Evolutionary conservation across 192 early-diverging fungal species (phyloP).

Genomic region (Backusella parvicylindrica): DNA sequence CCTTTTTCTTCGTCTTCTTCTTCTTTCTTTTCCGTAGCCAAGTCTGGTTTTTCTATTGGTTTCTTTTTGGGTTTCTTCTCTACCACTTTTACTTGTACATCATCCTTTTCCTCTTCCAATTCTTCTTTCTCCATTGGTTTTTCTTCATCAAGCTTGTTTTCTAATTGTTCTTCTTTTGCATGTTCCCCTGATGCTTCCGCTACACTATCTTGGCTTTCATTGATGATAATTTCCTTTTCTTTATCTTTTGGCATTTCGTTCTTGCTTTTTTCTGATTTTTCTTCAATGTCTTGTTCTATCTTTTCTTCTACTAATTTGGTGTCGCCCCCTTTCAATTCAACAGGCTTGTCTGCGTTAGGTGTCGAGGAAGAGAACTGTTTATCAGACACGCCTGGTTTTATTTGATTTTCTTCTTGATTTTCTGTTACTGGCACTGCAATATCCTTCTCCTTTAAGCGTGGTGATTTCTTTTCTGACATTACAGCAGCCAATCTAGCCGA

Average conservation of each 20-base stretch:
- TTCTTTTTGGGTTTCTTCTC: not conserved
- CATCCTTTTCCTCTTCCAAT: not conserved
- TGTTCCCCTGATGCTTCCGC: not conserved
- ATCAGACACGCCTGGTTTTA: not conserved
- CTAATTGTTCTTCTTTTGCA: not conserved
- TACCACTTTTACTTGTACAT: not conserved
- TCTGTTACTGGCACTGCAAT: not conserved
- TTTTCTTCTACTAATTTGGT: not conserved
- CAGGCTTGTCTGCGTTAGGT: not conserved
- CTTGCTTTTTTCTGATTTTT: not conserved
- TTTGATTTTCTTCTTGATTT: not conserved
- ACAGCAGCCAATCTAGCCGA: slow-evolving; percentile 47
- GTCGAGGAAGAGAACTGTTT: not conserved
- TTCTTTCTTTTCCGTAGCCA: not conserved
- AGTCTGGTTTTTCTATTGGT: not conserved
- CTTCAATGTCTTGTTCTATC: not conserved
- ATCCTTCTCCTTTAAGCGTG: not conserved
- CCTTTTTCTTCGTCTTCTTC: not conserved
- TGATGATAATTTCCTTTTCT: not conserved
- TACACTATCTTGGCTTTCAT: not conserved
- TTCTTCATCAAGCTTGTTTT: not conserved
- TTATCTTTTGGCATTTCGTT: not conserved
- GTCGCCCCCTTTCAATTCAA: not conserved
- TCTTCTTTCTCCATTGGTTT: not conserved
- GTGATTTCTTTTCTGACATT: slow-evolving; percentile 35